Percentiles rank a stretch among this genome's conserved stretches.
Evolutionary conservation across 257 asterid species (phyloP).

Genomic region (Thymus quinquecostatus): DNA sequence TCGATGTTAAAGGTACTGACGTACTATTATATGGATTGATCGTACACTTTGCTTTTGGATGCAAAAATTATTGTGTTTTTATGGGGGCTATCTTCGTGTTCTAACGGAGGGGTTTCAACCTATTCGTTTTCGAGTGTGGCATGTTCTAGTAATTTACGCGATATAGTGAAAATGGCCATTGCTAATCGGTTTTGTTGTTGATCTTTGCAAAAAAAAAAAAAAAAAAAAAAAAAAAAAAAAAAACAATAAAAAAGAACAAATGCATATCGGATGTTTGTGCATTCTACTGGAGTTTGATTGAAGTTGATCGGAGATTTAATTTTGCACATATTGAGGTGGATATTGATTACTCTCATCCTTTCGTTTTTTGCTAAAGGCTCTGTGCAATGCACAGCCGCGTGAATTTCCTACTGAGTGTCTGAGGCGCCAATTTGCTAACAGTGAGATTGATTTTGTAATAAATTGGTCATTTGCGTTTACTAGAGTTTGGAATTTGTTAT

Average conservation of each 20-base stretch:
- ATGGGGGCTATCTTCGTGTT: neutral
- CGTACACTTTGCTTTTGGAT: constrained; percentile 1
- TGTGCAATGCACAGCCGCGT: neutral
- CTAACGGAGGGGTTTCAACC: neutral
- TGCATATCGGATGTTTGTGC: too few relatives aligned
- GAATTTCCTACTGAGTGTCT: neutral
- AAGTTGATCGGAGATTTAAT: constrained; percentile 9
- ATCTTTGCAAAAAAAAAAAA: neutral
- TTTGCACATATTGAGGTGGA: neutral
- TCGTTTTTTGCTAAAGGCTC: neutral
- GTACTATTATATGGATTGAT: constrained; percentile 28
- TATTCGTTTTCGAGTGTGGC: neutral
- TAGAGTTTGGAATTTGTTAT: neutral
- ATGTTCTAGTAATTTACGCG: constrained; percentile 1
- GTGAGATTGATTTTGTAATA: neutral
- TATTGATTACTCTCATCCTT: neutral
- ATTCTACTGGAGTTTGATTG: neutral
- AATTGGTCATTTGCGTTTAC: neutral
- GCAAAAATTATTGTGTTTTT: neutral
- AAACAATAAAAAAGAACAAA: neutral
- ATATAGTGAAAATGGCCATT: constrained; percentile 3
- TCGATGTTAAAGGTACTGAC: constrained; percentile 30
- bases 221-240: neutral
- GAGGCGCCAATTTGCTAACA: neutral
- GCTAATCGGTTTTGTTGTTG: neutral